Evolutionary conservation across 2,329 filamentous ascomycete genomes (phyloP).

Genomic region (Aspergillus pseudoviridinutans): DNA sequence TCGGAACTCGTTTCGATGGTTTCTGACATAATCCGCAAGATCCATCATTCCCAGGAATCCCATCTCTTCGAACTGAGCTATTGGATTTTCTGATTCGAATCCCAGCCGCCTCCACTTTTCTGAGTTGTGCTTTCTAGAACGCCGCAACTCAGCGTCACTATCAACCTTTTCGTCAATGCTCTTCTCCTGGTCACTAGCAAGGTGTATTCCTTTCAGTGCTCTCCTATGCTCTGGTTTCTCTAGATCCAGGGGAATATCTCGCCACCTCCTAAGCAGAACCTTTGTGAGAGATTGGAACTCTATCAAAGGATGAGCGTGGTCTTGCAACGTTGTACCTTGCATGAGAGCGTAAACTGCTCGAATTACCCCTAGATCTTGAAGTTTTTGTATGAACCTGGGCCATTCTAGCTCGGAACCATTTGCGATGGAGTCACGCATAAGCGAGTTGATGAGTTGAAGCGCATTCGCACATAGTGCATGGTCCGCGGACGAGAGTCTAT

Average conservation of each 20-base stretch:
- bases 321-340: conserved; percentile 88
- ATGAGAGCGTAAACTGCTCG: conserved; percentile 88
- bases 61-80: conserved; percentile 75
- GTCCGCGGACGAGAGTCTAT: conserved; percentile 86
- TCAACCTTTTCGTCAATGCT: conserved; percentile 25
- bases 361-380: conserved; percentile 91
- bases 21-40: conserved; percentile 85
- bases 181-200: conserved; percentile 62
- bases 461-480: conserved; percentile 95
- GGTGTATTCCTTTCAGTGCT: conserved; percentile 78
- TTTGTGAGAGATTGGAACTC: conserved; percentile 94
- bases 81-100: conserved; percentile 86
- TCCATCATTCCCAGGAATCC: conserved; percentile 98
- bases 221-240: conserved; percentile 84
- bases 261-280: conserved; percentile 81
- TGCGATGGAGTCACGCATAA: conserved; percentile 87
- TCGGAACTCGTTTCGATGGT: conserved; percentile 87
- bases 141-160: conserved; percentile 45
- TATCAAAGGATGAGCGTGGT: conserved; percentile 80
- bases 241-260: conserved; percentile 75
- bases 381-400: conserved; percentile 88
- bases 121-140: conserved; percentile 71
- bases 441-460: conserved; percentile 87
- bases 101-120: conserved; percentile 92
- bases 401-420: conserved; percentile 77